Evolutionary conservation across 768 basidiomycete species (phyloP).

Genomic region (Calvatia gigantea): DNA sequence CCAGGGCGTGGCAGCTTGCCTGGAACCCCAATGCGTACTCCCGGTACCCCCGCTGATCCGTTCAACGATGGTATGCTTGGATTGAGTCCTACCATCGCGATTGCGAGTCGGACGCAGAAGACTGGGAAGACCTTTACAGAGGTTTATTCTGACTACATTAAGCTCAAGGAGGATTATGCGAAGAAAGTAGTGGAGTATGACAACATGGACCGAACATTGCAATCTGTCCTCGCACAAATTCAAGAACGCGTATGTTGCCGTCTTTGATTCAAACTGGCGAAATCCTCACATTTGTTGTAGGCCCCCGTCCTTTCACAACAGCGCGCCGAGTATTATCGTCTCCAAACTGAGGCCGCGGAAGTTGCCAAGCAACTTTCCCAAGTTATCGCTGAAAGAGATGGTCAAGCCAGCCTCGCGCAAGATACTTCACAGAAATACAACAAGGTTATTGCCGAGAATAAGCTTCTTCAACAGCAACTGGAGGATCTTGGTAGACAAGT

Average conservation of each 20-base stretch:
- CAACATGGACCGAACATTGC: constrained; percentile 78
- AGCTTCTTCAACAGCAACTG: constrained; percentile 71
- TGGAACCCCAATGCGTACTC: constrained; percentile 44
- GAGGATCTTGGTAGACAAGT: constrained; percentile 84
- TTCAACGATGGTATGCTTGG: constrained; percentile 55
- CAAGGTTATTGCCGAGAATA: constrained; percentile 57
- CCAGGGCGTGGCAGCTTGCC: constrained; percentile 42
- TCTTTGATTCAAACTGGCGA: background rate
- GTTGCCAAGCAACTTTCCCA: constrained; percentile 77
- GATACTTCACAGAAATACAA: constrained; percentile 62
- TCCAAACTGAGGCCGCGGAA: constrained; percentile 75
- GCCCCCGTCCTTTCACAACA: constrained; percentile 91
- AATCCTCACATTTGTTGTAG: constrained; percentile 35
- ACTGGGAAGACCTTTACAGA: constrained; percentile 90
- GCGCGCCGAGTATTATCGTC: constrained; percentile 81
- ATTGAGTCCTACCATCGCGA: constrained; percentile 83
- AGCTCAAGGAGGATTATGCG: constrained; percentile 77
- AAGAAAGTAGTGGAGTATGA: constrained; percentile 79
- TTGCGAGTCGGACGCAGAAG: constrained; percentile 79
- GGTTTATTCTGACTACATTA: constrained; percentile 88
- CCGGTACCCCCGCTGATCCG: constrained; percentile 36
- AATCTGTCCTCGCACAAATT: constrained; percentile 81
- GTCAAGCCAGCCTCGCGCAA: constrained; percentile 47
- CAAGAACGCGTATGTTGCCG: constrained; percentile 70
- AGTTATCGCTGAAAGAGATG: constrained; percentile 74